These are phyloP conservation scores for Raffaelea deltoideospora DNA, from an alignment of 2,329 filamentous ascomycete species.

Conservation along the genomic window DNA sequence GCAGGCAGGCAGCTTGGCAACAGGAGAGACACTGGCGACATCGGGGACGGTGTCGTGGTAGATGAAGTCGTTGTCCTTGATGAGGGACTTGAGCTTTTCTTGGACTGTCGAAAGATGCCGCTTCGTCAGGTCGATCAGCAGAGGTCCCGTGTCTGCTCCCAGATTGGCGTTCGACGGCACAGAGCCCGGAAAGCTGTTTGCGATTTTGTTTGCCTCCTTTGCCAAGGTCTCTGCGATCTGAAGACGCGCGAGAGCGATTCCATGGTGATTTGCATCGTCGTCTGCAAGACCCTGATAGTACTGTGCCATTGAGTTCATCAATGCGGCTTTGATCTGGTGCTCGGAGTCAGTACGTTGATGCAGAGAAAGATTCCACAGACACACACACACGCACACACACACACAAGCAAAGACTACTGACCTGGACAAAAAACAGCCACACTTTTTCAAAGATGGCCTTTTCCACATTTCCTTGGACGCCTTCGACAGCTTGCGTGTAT, in stretches of 20 bases:
- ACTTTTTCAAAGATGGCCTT: constrained; percentile 89
- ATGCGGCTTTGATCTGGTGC: constrained; percentile 54
- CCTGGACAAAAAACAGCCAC: constrained; percentile 73
- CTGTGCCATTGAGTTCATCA: constrained; percentile 75
- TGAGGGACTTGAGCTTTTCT: constrained; percentile 59
- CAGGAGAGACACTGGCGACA: constrained; percentile 65
- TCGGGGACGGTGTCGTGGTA: constrained; percentile 87
- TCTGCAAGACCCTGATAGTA: constrained; percentile 90
- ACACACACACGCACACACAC: not conserved
- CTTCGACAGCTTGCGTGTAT: constrained; percentile 77
- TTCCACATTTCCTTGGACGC: constrained; percentile 80
- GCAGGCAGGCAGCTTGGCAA: constrained; percentile 83
- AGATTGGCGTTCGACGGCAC: constrained; percentile 73
- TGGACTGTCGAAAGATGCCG: constrained; percentile 68
- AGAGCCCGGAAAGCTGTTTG: constrained; percentile 66
- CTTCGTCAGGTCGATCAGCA: constrained; percentile 68
- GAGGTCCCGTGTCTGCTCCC: constrained; percentile 58
- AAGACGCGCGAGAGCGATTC: constrained; percentile 68
- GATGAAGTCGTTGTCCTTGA: constrained; percentile 95
- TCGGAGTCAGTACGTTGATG: constrained; percentile 8
- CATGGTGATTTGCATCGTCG: constrained; percentile 76
- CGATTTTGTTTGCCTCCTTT: constrained; percentile 62
- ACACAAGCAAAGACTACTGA: constrained; percentile 21
- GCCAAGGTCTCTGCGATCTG: constrained; percentile 65
- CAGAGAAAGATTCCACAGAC: not conserved